A percentile compares a stretch with the other conserved stretches of the same genome.
These are phyloP conservation scores for Pseudopithomyces maydicus DNA, from an alignment of 2,329 filamentous ascomycete genomes.

Conservation along the genomic window DNA sequence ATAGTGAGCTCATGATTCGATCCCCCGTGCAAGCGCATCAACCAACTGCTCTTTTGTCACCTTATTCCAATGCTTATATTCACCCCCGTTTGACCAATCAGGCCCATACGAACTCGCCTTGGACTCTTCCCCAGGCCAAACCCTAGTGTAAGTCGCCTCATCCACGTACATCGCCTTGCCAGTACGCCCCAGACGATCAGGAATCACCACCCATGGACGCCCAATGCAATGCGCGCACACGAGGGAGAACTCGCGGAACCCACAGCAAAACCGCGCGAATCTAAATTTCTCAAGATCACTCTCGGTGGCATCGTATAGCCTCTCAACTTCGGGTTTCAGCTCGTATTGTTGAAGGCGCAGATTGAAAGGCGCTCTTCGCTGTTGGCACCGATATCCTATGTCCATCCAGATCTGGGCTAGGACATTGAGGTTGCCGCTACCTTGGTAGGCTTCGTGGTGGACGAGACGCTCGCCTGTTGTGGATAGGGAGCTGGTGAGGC, in stretches of 20 bases:
- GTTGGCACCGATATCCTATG: background rate
- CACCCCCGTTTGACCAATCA: background rate
- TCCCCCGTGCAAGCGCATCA: background rate
- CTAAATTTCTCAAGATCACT: background rate
- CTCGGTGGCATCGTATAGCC: background rate
- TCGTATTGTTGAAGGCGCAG: background rate
- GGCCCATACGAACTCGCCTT: background rate
- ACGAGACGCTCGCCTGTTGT: background rate
- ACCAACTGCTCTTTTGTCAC: background rate
- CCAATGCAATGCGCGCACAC: background rate
- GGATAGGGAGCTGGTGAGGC: background rate
- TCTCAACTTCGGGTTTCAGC: background rate
- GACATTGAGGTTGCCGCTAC: background rate
- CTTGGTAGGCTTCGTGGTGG: background rate
- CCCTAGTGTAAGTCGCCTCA: background rate
- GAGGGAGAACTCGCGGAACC: background rate
- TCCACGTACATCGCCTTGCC: background rate
- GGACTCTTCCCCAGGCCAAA: background rate
- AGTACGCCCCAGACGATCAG: background rate
- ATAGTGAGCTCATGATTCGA: background rate
- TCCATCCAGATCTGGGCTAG: background rate
- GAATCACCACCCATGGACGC: background rate
- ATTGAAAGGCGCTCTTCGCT: background rate
- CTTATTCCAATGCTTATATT: background rate
- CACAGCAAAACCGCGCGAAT: background rate